Percentiles rank a stretch among this genome's conserved stretches.
Conservation (phyloP, 352 stramenopile genomes). For the Plasmopara viticola region DNA sequence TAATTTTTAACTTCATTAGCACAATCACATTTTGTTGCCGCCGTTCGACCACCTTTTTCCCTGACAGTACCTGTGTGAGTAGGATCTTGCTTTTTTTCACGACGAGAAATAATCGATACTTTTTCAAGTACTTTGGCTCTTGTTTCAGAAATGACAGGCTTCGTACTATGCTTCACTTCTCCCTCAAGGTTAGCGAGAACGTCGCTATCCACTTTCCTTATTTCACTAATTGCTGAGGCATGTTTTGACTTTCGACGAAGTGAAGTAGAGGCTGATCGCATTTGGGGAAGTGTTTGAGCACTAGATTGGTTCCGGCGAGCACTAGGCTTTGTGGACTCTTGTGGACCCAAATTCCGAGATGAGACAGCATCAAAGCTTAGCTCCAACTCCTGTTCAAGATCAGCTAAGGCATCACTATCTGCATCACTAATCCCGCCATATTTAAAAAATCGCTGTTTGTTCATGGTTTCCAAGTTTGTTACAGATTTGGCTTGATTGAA, state of each 20-base stretch:
- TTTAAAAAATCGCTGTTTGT: constrained; percentile 1
- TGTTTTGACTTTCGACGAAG: neutral
- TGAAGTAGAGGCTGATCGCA: neutral
- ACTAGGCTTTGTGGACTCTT: constrained; percentile 2
- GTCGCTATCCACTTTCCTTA: constrained; percentile 26
- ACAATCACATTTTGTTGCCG: too few species aligned
- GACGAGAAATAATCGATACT: neutral
- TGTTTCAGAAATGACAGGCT: constrained; percentile 5
- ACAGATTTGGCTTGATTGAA: constrained; percentile 5
- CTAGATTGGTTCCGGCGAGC: constrained; percentile 6
- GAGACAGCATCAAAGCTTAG: constrained; percentile 10
- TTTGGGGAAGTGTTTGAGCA: constrained; percentile 1
- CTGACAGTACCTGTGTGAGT: neutral
- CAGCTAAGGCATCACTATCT: constrained; percentile 31
- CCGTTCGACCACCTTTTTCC: too few species aligned
- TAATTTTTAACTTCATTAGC: neutral
- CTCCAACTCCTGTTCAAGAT: constrained; percentile 44
- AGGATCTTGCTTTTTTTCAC: constrained; percentile 6
- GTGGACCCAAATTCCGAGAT: constrained; percentile 1
- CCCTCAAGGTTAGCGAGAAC: constrained; percentile 39
- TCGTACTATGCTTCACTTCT: constrained; percentile 24
- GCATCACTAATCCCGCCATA: constrained; percentile 14
- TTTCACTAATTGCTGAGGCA: neutral
- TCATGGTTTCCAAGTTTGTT: neutral
- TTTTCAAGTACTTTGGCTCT: constrained; percentile 1